Base-by-base conservation (phyloP, 148 eudicot species). In the Amaranthus palmeri region DNA sequence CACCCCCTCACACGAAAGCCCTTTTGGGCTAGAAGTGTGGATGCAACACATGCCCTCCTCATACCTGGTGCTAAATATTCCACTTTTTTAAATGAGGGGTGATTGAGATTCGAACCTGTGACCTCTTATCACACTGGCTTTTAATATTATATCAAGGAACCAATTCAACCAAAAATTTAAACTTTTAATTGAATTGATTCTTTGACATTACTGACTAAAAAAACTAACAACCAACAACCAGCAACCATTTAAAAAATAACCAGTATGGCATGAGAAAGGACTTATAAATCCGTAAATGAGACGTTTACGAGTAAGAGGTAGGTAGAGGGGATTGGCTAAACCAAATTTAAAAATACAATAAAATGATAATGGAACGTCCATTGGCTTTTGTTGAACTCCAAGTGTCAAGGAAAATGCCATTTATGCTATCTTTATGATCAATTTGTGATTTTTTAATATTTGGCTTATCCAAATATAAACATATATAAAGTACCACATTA, bases 371-470 rank as follows among this genome's bases (percentile, higher is more conserved):
- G 14, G 44, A 10, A 10, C 41, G 72, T 57, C 65, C 50, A 48
- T 74, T 76, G 62, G 73, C 78, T 61, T 61, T 76, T 69, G 54
- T 76, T 65, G 73, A 61, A 69, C 72, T 61, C 63, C 73, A 76
- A 61, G 78, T 76, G 78, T 76, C 73, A 53, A 14, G 46, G 11
- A 68, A 68, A 41, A 40, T 14, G 49, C 61, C 58, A 54, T 13
- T 42, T 9, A 14, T 7, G 25, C 11, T 41, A 43, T 54, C 65
- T 43, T 43, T 25, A 25, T 43, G 49, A 13, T 36, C 45, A 63
- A 3, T 11, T 45, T 45, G 14, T 3, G 45, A 3, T 11, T 13
- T 45, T 12, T 3, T 36, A 63, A 63, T 13, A 45, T 63, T 5
- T 3, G 36, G 2, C 51, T 63, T 63, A 63, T 63, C 67, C 67